A percentile compares a stretch with the other conserved stretches of the same genome.
phyloP scores from a whole-genome alignment of 352 stramenopile genomes.

The Aphanomyces cochlioides region DNA sequence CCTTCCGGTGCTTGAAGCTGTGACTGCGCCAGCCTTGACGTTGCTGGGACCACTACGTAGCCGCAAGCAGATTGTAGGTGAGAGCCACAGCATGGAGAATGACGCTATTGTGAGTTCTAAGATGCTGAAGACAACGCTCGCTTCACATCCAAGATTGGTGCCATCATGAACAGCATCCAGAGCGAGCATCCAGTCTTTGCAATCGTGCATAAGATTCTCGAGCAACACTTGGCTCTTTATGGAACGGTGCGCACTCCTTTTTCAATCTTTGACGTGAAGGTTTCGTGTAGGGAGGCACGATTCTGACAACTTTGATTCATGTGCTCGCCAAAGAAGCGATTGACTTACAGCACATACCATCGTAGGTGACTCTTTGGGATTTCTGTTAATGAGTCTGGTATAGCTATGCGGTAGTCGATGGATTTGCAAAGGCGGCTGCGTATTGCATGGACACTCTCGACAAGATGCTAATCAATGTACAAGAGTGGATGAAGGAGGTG shows the following conservation, averaged over 20 bases:
- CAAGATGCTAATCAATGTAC: slow-evolving; percentile 21
- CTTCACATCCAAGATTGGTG: slow-evolving; percentile 7
- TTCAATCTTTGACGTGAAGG: not conserved
- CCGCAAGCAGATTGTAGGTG: slow-evolving; percentile 16
- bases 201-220: not conserved
- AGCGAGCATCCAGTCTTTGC: slow-evolving; percentile 15
- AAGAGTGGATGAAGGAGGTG: slow-evolving; percentile 15
- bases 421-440: slow-evolving; percentile 1
- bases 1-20: not conserved
- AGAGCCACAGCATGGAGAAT: not conserved
- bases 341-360: no score
- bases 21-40: not conserved
- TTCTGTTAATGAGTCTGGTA: not conserved
- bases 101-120: not conserved
- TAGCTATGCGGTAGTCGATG: not conserved
- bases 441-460: not conserved
- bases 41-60: slow-evolving; percentile 4
- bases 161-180: not conserved
- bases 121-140: no score
- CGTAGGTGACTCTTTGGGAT: no score
- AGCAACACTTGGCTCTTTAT: not conserved
- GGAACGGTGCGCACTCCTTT: slow-evolving; percentile 9
- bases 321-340: no score
- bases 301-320: slow-evolving; percentile 10
- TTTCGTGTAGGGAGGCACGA: slow-evolving; percentile 7